These are phyloP conservation scores for Penicillium diatomitis DNA, from an alignment of 495 filamentous ascomycete genomes.

Conservation along the genomic window DNA sequence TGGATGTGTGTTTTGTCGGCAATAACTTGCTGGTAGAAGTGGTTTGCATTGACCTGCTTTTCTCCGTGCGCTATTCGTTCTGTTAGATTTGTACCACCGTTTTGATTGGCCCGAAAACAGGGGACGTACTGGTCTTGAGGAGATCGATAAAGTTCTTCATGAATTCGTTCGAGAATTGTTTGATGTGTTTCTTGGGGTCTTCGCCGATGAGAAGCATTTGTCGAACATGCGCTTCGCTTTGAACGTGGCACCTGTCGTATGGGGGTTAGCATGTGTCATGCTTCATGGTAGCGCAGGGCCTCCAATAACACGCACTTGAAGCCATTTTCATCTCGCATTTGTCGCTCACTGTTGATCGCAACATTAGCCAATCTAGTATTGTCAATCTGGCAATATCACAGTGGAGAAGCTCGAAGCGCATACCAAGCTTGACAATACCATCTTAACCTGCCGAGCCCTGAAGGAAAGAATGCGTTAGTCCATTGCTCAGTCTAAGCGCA, in stretches of 20 bases:
- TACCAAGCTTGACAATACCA: constrained; percentile 57
- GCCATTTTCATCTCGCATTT: constrained; percentile 45
- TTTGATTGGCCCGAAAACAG: too few species aligned
- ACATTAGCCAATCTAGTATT: background rate
- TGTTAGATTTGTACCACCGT: background rate
- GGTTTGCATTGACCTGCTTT: constrained; percentile 76
- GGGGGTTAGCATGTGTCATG: too few species aligned
- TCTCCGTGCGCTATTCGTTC: constrained; percentile 54
- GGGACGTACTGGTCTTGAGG: constrained; percentile 46
- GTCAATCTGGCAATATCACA: background rate
- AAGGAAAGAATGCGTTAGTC: too few species aligned
- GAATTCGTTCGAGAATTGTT: constrained; percentile 70
- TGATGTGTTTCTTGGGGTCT: constrained; percentile 68
- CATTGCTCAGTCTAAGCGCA: too few species aligned
- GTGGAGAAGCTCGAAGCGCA: background rate
- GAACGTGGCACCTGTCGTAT: constrained; percentile 47
- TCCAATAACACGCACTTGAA: constrained; percentile 25
- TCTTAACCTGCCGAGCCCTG: constrained; percentile 74
- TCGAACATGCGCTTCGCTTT: constrained; percentile 73
- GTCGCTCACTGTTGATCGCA: constrained; percentile 4
- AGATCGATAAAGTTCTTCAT: constrained; percentile 66
- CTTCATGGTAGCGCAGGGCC: too few species aligned
- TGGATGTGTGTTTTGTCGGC: constrained; percentile 58
- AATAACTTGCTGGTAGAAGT: constrained; percentile 80
- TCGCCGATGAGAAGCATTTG: constrained; percentile 80